Percentiles rank a stretch among this genome's conserved stretches.
Conservation (phyloP, 1,139 yeast species). For the Candida sojae region DNA sequence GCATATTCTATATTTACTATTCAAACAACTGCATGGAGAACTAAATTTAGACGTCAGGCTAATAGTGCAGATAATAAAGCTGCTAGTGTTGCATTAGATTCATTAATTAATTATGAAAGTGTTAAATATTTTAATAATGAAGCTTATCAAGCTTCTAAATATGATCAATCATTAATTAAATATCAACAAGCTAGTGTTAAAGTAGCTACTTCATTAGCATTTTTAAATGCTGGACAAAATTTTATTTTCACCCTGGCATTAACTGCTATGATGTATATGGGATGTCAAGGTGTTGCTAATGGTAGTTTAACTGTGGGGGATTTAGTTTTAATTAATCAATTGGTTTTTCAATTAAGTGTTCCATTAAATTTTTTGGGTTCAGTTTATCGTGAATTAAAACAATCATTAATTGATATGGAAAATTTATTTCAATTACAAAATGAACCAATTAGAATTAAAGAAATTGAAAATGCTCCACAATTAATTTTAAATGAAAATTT, state of each 20-base stretch:
- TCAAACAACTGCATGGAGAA: slow-evolving; percentile 94
- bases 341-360: slow-evolving; percentile 92
- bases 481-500: slow-evolving; percentile 43
- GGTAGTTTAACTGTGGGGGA: slow-evolving; percentile 93
- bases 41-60: slow-evolving; percentile 86
- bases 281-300: slow-evolving; percentile 86
- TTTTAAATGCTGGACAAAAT: slow-evolving; percentile 89
- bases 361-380: slow-evolving; percentile 94
- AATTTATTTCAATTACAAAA: slow-evolving; percentile 81
- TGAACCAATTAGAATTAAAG: slow-evolving; percentile 66
- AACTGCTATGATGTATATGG: slow-evolving; percentile 98
- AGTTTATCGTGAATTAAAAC: slow-evolving; percentile 92
- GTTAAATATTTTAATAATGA: slow-evolving; percentile 95
- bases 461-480: slow-evolving; percentile 62
- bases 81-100: slow-evolving; percentile 91
- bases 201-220: slow-evolving; percentile 91
- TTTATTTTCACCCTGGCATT: slow-evolving; percentile 87
- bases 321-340: slow-evolving; percentile 90
- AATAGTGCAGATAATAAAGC: slow-evolving; percentile 94
- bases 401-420: slow-evolving; percentile 91
- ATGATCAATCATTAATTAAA: slow-evolving; percentile 70
- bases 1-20: slow-evolving; percentile 87
- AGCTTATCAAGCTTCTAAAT: slow-evolving; percentile 72
- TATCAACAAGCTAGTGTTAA: slow-evolving; percentile 84
- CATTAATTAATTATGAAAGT: slow-evolving; percentile 90